Evolutionary conservation across 306 rosid genomes (phyloP), one percentile per base, ranked within the genome.

Genomic region (Casuarina cunninghamiana): DNA sequence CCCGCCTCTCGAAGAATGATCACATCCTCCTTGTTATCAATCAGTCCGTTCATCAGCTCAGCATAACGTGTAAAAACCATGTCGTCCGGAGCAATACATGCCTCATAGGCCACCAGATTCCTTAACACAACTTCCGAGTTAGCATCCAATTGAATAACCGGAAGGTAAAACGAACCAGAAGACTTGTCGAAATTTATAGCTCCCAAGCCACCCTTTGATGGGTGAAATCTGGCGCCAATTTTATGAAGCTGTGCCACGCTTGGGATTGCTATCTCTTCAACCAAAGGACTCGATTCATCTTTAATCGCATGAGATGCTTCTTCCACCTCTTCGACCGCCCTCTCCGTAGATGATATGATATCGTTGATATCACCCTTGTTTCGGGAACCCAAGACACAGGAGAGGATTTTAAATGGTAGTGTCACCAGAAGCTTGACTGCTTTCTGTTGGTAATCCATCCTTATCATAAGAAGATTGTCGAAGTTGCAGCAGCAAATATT

Each of bases 21-120:
- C 71, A 60, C 78, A 4, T 75, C 78, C 37, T 74, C 78, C 50
- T 45, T 57, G 3, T 32, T 60, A 19, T 75, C 71, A 16, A 75
- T 75, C 2, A 75, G 44, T 15, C 78, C 71, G 6, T 75, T 75
- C 71, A 75, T 75, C 38, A 75, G 17, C 19, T 75, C 71, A 0
- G 46, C 46, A 43, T 60, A 75, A 42, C 71, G 78, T 32, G 78
- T 60, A 3, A 75, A 46, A 43, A 75, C 5, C 71, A 60, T 58
- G 3, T 6, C 9, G 5, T 61, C 70, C 5, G 58, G 58, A 2
- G 51, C 78, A 35, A 45, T 53, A 8, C 51, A 75, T 3, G 78
- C 71, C 35, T 75, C 71, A 17, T 58, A 75, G 3, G 78, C 78
- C 16, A 74, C 78, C 1, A 74, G 49, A 26, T 75, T 75, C n/a